These are phyloP conservation scores for Nicotiana tabacum DNA, from an alignment of 257 asterid genomes.

Conservation along the genomic window DNA sequence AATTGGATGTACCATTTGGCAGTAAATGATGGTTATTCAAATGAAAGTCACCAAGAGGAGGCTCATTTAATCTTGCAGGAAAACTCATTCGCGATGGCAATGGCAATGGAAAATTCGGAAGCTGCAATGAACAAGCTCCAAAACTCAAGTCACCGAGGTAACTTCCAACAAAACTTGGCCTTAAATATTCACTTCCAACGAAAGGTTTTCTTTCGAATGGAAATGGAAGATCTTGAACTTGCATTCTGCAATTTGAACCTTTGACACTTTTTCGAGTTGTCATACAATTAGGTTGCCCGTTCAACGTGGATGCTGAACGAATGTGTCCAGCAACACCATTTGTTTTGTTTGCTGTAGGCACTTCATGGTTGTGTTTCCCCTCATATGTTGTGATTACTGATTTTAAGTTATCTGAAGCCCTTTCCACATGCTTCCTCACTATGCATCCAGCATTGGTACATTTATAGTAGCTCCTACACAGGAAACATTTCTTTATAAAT, in stretches of 20 bases:
- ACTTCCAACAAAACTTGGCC: background rate
- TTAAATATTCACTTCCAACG: slow-evolving; percentile 3
- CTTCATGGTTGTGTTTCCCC: slow-evolving; percentile 74
- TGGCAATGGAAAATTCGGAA: slow-evolving; percentile 7
- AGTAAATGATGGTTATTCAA: background rate
- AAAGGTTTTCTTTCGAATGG: background rate
- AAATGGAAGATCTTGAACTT: slow-evolving; percentile 2
- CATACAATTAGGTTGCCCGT: background rate
- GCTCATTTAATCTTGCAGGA: background rate
- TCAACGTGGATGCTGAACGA: slow-evolving; percentile 1
- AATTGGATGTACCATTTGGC: background rate
- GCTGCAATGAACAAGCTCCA: background rate
- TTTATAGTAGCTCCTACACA: slow-evolving; percentile 75
- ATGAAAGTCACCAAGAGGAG: slow-evolving; percentile 10
- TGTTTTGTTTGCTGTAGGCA: slow-evolving; percentile 35
- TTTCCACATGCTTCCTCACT: slow-evolving; percentile 77
- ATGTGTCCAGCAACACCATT: background rate
- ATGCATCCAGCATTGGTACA: slow-evolving; percentile 78
- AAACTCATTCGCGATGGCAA: slow-evolving; percentile 7
- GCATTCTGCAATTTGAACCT: background rate
- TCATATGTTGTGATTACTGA: slow-evolving; percentile 76
- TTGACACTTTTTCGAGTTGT: background rate
- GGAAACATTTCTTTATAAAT: background rate
- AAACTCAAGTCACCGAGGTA: slow-evolving; percentile 6
- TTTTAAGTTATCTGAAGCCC: slow-evolving; percentile 61